phyloP scores from a whole-genome alignment of 306 rosid species.

The Glycine latifolia region DNA sequence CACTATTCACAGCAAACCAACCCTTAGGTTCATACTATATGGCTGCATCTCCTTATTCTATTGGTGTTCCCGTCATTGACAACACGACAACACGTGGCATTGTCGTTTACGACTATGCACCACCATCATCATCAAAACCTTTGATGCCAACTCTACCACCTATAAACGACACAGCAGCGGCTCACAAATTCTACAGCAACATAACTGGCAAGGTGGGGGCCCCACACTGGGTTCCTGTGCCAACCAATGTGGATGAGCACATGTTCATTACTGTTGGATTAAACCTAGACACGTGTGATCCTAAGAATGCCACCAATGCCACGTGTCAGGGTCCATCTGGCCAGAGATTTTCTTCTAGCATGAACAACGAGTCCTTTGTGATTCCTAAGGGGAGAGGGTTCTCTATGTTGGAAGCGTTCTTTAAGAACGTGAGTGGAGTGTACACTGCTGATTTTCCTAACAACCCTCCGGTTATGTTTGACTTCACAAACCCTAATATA shows the following conservation, averaged over 20 bases:
- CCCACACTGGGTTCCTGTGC: constrained; percentile 65
- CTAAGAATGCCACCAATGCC: not conserved
- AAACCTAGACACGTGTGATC: constrained; percentile 45
- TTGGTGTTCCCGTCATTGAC: constrained; percentile 8
- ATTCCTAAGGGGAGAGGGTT: constrained; percentile 50
- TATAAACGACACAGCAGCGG: constrained; percentile 51
- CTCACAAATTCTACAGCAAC: constrained; percentile 56
- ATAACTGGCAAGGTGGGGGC: constrained; percentile 48
- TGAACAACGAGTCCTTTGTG: constrained; percentile 73
- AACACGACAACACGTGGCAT: constrained; percentile 52
- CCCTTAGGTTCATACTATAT: constrained; percentile 57
- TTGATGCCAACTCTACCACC: constrained; percentile 54
- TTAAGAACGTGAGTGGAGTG: constrained; percentile 48
- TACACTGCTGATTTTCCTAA: constrained; percentile 62
- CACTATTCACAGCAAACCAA: constrained; percentile 55
- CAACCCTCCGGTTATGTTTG: constrained; percentile 52
- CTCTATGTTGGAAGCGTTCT: constrained; percentile 68
- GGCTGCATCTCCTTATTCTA: constrained; percentile 55
- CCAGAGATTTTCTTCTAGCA: constrained; percentile 55
- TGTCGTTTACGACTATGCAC: constrained; percentile 35
- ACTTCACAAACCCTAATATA: constrained; percentile 48
- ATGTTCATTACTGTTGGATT: constrained; percentile 60
- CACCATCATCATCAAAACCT: not conserved
- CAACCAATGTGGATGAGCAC: constrained; percentile 58
- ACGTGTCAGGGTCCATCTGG: constrained; percentile 48